Evolutionary conservation across 2,329 filamentous ascomycete genomes (phyloP), one percentile per base, ranked within the genome.

Genomic region (Pseudogymnoascus sp.): DNA sequence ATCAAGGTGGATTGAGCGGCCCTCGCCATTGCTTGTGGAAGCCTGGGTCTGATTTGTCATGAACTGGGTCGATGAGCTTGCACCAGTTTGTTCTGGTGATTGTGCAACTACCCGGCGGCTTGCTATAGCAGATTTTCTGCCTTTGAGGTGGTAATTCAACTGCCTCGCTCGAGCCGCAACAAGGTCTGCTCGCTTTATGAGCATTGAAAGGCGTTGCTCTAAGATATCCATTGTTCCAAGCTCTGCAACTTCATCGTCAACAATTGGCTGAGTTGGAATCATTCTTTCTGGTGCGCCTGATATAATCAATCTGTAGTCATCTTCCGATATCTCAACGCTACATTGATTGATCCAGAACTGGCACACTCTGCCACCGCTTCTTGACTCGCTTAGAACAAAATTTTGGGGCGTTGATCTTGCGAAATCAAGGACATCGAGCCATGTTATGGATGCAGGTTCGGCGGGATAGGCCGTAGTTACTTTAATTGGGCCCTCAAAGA

Each of bases 191-290:
- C 87, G 86, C 72, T 91, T 90, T 68, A 90, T 91, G 47, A 96
- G 83, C 68, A 89, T 83, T 38, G 86, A 84, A 36, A 96, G 78
- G 66, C 91, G 88, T 74, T 87, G 86, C 75, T 96, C 90, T 28
- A 96, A 76, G 61, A 96, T 93, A 69, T 95, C 90, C 69, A 96
- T 78, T 0, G 91, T 93, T 11, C 87, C 90, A 38, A 96, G 76
- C 73, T 96, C 91, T 68, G 91, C 91, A 72, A 88, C 86, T 76
- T 96, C 92, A 71, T 96, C 91, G 72, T 96, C 91, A 64, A 89
- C 85, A 60, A 95, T 87, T 0, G 91, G 90, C 67, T 93, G 86
- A 13, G 88, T 87, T 1, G 91, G 88, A 17, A 92, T 91, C 75
- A 92, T 84, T 72, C 91, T 87, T 74, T 96, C 90, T 10, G 93